phyloP scores from a whole-genome alignment of 495 filamentous ascomycete species.

The Margaritispora aquatica region DNA sequence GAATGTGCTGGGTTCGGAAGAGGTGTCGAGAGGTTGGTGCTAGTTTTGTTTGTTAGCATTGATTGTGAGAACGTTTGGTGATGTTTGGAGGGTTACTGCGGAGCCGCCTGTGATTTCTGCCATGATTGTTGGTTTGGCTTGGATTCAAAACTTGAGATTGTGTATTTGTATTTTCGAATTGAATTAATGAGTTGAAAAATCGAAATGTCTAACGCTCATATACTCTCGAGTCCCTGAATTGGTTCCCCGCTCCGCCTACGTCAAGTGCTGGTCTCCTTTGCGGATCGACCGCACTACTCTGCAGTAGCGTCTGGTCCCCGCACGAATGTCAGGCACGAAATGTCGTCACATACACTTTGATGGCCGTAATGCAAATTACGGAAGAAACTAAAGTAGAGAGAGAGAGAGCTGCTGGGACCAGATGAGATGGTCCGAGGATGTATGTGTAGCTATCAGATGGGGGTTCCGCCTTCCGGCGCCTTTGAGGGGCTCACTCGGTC shows the following conservation, averaged over 20 bases:
- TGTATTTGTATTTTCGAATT: not conserved
- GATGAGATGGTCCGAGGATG: too few species aligned
- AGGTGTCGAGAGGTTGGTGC: not conserved
- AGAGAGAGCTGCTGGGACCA: too few species aligned
- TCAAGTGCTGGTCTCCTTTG: not conserved
- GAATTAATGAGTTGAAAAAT: not conserved
- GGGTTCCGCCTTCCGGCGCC: too few species aligned
- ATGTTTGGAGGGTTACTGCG: not conserved
- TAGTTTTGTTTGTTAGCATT: not conserved
- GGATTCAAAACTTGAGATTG: not conserved
- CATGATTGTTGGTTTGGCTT: not conserved
- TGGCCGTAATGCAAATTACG: too few species aligned
- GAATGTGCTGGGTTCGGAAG: not conserved
- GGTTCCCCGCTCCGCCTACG: not conserved
- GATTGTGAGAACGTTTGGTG: not conserved
- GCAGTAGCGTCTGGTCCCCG: not conserved
- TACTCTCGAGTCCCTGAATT: not conserved
- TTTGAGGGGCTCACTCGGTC: too few species aligned
- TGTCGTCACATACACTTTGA: not conserved
- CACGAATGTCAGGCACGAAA: not conserved
- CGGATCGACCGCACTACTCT: not conserved
- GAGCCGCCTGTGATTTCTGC: not conserved
- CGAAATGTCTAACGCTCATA: not conserved
- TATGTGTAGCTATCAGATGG: too few species aligned
- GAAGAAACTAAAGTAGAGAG: too few species aligned